Conservation (phyloP, 2,329 filamentous ascomycete species). For the Ceratocystis destructans region DNA sequence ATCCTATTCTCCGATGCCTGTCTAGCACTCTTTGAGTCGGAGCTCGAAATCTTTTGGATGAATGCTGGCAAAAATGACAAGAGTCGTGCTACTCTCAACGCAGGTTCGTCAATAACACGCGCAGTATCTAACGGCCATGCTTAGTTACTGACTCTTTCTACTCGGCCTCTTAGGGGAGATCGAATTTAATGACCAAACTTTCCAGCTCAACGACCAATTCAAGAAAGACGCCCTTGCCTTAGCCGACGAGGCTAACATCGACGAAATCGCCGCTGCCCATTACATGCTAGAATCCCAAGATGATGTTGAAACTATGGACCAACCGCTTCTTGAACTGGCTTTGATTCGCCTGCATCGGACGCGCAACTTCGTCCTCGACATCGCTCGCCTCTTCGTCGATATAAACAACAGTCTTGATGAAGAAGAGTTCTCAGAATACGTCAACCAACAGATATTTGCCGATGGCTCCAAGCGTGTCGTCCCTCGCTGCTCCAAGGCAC, state of each 20-base stretch:
- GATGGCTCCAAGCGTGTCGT: slow-evolving; percentile 47
- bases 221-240: slow-evolving; percentile 68
- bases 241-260: slow-evolving; percentile 76
- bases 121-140: not conserved
- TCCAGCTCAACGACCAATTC: slow-evolving; percentile 73
- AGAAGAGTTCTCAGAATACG: slow-evolving; percentile 36
- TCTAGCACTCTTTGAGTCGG: slow-evolving; percentile 55
- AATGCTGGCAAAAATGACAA: slow-evolving; percentile 60
- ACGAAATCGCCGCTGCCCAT: slow-evolving; percentile 72
- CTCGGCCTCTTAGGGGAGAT: slow-evolving; percentile 51
- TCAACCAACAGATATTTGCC: slow-evolving; percentile 42
- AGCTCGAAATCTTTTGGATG: slow-evolving; percentile 59
- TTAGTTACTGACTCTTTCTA: not conserved
- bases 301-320: slow-evolving; percentile 54
- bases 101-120: slow-evolving; percentile 37
- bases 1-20: slow-evolving; percentile 58
- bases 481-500: slow-evolving; percentile 58
- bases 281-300: slow-evolving; percentile 62
- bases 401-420: slow-evolving; percentile 39
- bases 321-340: slow-evolving; percentile 60
- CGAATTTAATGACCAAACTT: slow-evolving; percentile 57
- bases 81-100: slow-evolving; percentile 57
- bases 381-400: slow-evolving; percentile 62
- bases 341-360: slow-evolving; percentile 81
- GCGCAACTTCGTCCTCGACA: slow-evolving; percentile 70